These are phyloP conservation scores for Pseudisothecium myosuroides DNA, from an alignment of 225 moss, liverwort and hornwort genomes.

Conservation along the genomic window DNA sequence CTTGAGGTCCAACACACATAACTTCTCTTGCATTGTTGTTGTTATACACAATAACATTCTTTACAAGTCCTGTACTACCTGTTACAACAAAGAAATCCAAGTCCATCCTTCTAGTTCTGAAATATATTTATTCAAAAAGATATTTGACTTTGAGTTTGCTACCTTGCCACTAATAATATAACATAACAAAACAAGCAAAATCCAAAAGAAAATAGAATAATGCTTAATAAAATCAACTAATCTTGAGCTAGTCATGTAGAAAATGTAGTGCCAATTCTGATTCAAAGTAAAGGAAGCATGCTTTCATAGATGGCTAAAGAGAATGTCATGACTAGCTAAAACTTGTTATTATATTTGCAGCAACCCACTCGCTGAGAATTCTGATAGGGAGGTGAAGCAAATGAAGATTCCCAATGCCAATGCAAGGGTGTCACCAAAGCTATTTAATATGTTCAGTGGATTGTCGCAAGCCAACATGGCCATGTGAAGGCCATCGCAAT, in stretches of 20 bases:
- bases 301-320: too few relatives aligned
- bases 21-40: background rate
- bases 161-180: background rate
- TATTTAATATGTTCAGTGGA: background rate
- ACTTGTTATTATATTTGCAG: too few relatives aligned
- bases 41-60: too few relatives aligned
- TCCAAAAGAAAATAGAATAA: too few relatives aligned
- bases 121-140: background rate
- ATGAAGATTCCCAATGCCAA: background rate
- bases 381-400: background rate
- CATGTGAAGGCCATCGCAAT: background rate
- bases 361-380: background rate
- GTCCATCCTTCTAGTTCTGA: too few relatives aligned
- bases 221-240: background rate
- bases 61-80: too few relatives aligned
- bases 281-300: background rate
- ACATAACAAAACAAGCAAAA: accelerated
- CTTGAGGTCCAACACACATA: background rate
- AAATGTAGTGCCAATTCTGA: background rate
- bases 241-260: background rate
- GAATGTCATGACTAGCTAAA: background rate
- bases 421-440: background rate
- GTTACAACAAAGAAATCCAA: too few relatives aligned
- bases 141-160: background rate
- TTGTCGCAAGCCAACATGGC: background rate